Evolutionary conservation across 1,284 basidiomycete genomes (phyloP).

Genomic region (Fistulina hepatica): DNA sequence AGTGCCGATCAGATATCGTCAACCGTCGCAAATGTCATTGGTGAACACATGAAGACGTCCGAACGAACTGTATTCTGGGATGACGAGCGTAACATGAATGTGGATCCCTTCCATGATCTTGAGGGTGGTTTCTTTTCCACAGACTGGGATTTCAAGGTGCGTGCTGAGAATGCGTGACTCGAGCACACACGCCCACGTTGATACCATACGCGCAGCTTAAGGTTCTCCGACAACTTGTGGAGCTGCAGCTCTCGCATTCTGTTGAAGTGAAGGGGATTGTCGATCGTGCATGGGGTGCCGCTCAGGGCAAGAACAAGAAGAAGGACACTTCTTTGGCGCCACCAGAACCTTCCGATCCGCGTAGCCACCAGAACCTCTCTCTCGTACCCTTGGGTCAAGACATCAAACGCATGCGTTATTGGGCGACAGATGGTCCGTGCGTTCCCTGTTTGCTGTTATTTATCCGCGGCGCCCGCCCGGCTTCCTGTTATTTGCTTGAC

Average conservation of each 20-base stretch:
- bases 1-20: conserved; percentile 69
- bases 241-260: conserved; percentile 57
- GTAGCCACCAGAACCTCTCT: conserved; percentile 50
- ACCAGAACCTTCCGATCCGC: conserved; percentile 44
- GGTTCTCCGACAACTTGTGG: conserved; percentile 67
- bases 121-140: conserved; percentile 61
- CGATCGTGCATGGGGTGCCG: conserved; percentile 75
- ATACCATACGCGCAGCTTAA: conserved; percentile 42
- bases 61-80: conserved; percentile 73
- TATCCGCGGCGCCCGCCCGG: conserved; percentile 32
- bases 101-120: conserved; percentile 56
- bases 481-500: conserved; percentile 16
- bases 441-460: conserved; percentile 60
- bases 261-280: conserved; percentile 59
- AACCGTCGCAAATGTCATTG: conserved; percentile 52
- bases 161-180: conserved; percentile 22
- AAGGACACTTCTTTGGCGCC: conserved; percentile 44
- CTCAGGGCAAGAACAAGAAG: conserved; percentile 73
- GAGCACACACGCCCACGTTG: not conserved
- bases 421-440: conserved; percentile 74
- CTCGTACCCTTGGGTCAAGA: conserved; percentile 66
- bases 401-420: conserved; percentile 58
- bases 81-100: conserved; percentile 48
- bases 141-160: conserved; percentile 68
- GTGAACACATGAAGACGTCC: conserved; percentile 57